Evolutionary conservation across 371 early-diverging fungal genomes (phyloP), one percentile per base, ranked within the genome.

Genomic region (Mortierella sp.): DNA sequence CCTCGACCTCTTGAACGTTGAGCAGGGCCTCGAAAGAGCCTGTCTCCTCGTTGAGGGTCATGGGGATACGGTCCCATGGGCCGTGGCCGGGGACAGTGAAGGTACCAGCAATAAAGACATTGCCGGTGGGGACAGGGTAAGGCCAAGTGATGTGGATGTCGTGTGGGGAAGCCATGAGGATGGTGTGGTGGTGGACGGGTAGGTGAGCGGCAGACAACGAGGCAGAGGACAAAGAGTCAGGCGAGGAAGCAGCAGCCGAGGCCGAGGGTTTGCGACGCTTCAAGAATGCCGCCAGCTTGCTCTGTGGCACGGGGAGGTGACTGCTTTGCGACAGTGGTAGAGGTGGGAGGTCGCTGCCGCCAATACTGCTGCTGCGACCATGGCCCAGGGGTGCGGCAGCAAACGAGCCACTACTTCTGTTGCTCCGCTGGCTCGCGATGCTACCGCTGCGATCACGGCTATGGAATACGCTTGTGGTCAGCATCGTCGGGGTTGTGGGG

Each of bases 31-130:
- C 77, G 47, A 50, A 77, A 18, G 23, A n/a, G 55, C 68, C 68
- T 5, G 72, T 72, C 44, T 48, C 72, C 9, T 64, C 62, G 65
- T 62, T 57, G 16, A 25, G 69, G 55, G 56, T 72, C 77, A 77
- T 77, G 45, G 69, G 69, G 16, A 77, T 26, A 29, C 68, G 68
- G 9, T 77, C 77, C 77, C 77, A 77, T 65, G 77, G 77, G 21
- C 66, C 69, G 68, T 77, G 66, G 62, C 77, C 77, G 28, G 77
- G 77, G 30, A 77, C 66, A 48, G 72, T 52, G 68, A 68, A 77
- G 55, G 77, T 77, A 16, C 77, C 77, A n/a, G 77, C 77, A 19
- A 77, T 64, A 47, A 25, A 72, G 58, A 68, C 72, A 16, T 72
- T 64, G 1, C 72, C 72, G 19, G 53, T 65, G 44, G 72, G 69